Conservation (phyloP, 441 rosid genomes). For the Pelargonium australe region DNA sequence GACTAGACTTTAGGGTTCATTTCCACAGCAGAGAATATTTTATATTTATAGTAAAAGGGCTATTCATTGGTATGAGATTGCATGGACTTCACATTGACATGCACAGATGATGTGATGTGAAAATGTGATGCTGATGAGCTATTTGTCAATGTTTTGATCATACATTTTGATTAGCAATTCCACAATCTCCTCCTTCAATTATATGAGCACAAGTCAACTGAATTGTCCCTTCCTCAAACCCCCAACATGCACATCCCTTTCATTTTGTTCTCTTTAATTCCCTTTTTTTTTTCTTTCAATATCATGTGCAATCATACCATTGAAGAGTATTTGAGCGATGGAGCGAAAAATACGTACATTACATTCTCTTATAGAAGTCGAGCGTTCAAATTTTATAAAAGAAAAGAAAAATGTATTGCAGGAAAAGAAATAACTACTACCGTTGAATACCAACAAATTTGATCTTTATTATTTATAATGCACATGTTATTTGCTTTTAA, state of each 20-base stretch:
- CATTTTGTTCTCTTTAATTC: not conserved
- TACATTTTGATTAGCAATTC: not conserved
- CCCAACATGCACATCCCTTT: not conserved
- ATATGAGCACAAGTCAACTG: slow-evolving; percentile 5
- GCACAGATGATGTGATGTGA: too few relatives aligned
- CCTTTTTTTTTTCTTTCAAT: not conserved
- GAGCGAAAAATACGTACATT: too few relatives aligned
- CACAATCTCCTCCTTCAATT: not conserved
- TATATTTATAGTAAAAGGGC: not conserved
- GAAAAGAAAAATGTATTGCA: too few relatives aligned
- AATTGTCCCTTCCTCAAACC: not conserved
- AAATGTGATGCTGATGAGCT: too few relatives aligned
- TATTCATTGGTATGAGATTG: slow-evolving; percentile 4
- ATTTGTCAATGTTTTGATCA: not conserved
- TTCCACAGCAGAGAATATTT: not conserved
- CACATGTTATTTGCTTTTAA: too few relatives aligned
- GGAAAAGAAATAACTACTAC: too few relatives aligned
- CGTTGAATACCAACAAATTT: too few relatives aligned
- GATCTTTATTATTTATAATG: too few relatives aligned
- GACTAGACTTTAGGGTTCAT: not conserved
- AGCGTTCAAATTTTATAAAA: too few relatives aligned
- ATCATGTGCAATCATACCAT: not conserved
- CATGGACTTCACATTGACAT: not conserved
- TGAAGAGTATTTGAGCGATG: too few relatives aligned
- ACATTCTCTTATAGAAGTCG: too few relatives aligned